phyloP scores from a whole-genome alignment of 371 early-diverging fungal genomes.

The Lichtheimia ornata region DNA sequence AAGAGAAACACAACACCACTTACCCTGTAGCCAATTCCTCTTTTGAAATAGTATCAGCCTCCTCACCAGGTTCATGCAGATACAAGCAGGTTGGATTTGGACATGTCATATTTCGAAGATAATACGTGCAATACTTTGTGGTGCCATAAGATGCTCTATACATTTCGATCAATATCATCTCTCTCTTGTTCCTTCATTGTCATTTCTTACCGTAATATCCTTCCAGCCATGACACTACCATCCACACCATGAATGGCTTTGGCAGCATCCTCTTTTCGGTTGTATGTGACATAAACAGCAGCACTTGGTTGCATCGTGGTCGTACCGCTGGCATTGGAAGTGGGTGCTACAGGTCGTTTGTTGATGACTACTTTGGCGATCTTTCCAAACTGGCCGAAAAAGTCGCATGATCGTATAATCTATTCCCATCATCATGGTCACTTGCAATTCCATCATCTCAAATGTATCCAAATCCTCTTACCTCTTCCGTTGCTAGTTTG shows the following conservation, averaged over 20 bases:
- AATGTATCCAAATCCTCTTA: slow-evolving; percentile 27
- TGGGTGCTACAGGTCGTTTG: slow-evolving; percentile 62
- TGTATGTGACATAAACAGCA: slow-evolving; percentile 91
- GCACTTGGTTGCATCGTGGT: slow-evolving; percentile 58
- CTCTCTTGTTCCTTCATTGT: background rate
- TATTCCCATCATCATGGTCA: slow-evolving; percentile 27
- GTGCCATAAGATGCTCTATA: slow-evolving; percentile 84
- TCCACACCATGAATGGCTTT: slow-evolving; percentile 91
- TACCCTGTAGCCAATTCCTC: slow-evolving; percentile 66
- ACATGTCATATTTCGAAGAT: slow-evolving; percentile 87
- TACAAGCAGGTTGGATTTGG: slow-evolving; percentile 93
- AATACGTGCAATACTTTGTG: slow-evolving; percentile 97
- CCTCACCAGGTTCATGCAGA: slow-evolving; percentile 94
- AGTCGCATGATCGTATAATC: slow-evolving; percentile 80
- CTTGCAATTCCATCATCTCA: background rate
- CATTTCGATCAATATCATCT: background rate
- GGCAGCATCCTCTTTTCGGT: slow-evolving; percentile 86
- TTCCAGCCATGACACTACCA: slow-evolving; percentile 87
- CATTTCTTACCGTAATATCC: slow-evolving; percentile 64
- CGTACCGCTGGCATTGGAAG: slow-evolving; percentile 45
- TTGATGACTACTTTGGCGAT: slow-evolving; percentile 91
- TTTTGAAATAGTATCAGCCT: slow-evolving; percentile 74
- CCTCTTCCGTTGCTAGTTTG: slow-evolving; percentile 87
- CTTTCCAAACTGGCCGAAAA: slow-evolving; percentile 97
- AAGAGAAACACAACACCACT: slow-evolving; percentile 3